These are phyloP conservation scores for Pisolithus tinctorius DNA, from an alignment of 768 basidiomycete species.

Conservation along the genomic window DNA sequence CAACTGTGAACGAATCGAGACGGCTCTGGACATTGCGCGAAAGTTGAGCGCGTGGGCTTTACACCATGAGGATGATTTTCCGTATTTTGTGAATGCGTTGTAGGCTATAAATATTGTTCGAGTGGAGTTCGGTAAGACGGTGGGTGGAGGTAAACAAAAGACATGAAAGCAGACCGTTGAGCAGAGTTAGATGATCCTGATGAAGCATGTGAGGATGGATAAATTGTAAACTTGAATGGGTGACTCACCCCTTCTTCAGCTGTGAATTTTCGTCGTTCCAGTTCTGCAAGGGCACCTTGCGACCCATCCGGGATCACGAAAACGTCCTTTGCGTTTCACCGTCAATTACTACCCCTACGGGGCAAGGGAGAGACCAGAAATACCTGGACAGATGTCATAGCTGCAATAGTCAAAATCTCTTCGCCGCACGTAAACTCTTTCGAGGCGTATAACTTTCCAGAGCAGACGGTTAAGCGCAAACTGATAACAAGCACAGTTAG, in stretches of 20 bases:
- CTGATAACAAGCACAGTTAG: not conserved
- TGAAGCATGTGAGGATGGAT: conserved; percentile 1
- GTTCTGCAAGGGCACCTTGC: conserved; percentile 78
- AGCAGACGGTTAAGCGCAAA: conserved; percentile 2
- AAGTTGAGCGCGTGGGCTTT: conserved; percentile 89
- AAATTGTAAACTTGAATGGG: not conserved
- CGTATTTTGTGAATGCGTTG: conserved; percentile 84
- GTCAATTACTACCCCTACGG: not conserved
- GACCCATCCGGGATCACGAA: conserved; percentile 87
- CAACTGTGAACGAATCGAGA: conserved; percentile 92
- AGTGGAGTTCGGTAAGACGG: conserved; percentile 1
- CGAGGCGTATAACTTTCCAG: conserved; percentile 71
- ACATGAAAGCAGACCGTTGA: conserved; percentile 60
- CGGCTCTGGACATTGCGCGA: conserved; percentile 86
- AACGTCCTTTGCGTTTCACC: conserved; percentile 53
- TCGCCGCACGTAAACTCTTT: conserved; percentile 86
- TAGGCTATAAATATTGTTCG: conserved; percentile 48
- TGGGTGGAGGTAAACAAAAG: not conserved
- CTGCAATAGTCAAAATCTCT: conserved; percentile 92
- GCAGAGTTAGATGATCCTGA: conserved; percentile 88
- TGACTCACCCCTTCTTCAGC: conserved; percentile 88
- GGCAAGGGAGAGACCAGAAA: conserved; percentile 1
- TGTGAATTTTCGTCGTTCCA: conserved; percentile 93
- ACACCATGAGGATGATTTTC: conserved; percentile 87
- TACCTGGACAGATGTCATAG: conserved; percentile 88